phyloP scores from a whole-genome alignment of 495 filamentous ascomycete genomes.

The Penicillium roqueforti region DNA sequence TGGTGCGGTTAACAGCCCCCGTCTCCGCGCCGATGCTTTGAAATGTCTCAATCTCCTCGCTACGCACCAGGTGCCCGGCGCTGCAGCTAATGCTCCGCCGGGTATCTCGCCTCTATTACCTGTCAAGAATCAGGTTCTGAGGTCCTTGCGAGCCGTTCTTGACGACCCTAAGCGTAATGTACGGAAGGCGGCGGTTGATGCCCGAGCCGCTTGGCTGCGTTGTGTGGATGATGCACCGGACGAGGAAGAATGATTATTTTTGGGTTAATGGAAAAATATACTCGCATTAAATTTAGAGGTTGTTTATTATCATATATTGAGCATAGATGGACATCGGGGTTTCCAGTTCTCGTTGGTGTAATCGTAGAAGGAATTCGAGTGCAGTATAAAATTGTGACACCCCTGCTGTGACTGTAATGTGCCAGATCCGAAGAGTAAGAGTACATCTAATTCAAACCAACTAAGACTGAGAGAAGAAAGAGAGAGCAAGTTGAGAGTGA shows the following conservation, averaged over 20 bases:
- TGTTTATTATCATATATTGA: neutral
- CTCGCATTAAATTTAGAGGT: neutral
- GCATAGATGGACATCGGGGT: neutral
- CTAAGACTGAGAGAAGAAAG: too few relatives aligned
- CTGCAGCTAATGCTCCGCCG: conserved; percentile 31
- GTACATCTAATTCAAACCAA: too few relatives aligned
- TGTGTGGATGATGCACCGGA: conserved; percentile 58
- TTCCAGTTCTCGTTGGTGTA: neutral
- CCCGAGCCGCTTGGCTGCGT: conserved; percentile 59
- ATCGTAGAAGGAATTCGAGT: neutral
- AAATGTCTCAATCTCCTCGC: conserved; percentile 56
- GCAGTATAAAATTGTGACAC: too few relatives aligned
- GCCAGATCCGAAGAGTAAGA: too few relatives aligned
- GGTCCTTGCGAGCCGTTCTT: conserved; percentile 48
- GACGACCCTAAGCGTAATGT: conserved; percentile 68
- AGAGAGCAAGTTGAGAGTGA: too few relatives aligned
- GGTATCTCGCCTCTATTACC: conserved; percentile 51
- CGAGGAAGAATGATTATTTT: conserved; percentile 43
- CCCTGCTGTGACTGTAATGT: too few relatives aligned
- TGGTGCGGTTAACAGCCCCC: conserved; percentile 31
- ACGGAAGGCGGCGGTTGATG: conserved; percentile 64
- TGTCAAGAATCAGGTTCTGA: conserved; percentile 53
- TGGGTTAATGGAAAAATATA: neutral
- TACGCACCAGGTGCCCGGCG: conserved; percentile 23
- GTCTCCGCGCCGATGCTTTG: conserved; percentile 50